phyloP scores from a whole-genome alignment of 1,139 yeast genomes.

The Scheffersomyces cryptocercus region DNA sequence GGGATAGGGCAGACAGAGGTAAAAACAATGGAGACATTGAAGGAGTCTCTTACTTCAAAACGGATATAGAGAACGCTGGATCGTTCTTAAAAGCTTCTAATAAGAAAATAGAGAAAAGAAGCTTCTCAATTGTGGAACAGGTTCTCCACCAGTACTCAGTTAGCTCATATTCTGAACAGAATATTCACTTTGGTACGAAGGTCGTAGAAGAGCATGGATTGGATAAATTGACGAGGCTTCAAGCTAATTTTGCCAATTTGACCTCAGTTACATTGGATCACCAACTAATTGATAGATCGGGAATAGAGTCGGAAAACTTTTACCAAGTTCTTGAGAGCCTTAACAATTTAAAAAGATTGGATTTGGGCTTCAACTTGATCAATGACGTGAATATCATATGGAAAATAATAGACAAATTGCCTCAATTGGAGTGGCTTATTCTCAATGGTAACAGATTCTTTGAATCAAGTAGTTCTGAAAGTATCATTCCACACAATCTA shows the following conservation, averaged over 20 bases:
- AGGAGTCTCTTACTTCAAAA: conserved; percentile 60
- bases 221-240: conserved; percentile 50
- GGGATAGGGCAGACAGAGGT: conserved; percentile 76
- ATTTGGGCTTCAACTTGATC: conserved; percentile 64
- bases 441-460: conserved; percentile 65
- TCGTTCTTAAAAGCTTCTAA: conserved; percentile 61
- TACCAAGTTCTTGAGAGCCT: conserved; percentile 11
- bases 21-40: conserved; percentile 75
- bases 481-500: not conserved
- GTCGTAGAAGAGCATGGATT: conserved; percentile 65
- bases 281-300: conserved; percentile 24
- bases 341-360: conserved; percentile 43
- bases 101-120: conserved; percentile 25
- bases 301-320: conserved; percentile 10
- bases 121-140: conserved; percentile 47
- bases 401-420: conserved; percentile 34
- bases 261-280: conserved; percentile 52
- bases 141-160: conserved; percentile 49
- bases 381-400: conserved; percentile 39
- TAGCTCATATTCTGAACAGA: conserved; percentile 14
- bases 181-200: conserved; percentile 53
- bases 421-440: conserved; percentile 43
- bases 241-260: conserved; percentile 48
- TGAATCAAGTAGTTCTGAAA: not conserved
- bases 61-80: conserved; percentile 43